Conservation (phyloP, 495 filamentous ascomycete species). For the Astrothelium macrocarpum region DNA sequence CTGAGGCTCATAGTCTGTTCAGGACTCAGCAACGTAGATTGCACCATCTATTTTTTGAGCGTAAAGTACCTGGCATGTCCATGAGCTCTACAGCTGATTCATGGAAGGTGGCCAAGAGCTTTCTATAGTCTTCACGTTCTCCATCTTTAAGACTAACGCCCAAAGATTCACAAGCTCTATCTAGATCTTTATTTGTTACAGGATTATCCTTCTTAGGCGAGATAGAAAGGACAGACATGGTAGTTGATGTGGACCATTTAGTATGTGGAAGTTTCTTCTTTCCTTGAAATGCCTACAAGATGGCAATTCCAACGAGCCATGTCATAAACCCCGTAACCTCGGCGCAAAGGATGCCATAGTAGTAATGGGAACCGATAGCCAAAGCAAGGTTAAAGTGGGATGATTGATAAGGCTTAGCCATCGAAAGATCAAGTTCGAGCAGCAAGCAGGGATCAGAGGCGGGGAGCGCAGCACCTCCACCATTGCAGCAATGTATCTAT, state of each 20-base stretch:
- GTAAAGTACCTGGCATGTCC: conserved; percentile 12
- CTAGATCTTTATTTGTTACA: conserved; percentile 19
- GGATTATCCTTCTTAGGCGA: conserved; percentile 17
- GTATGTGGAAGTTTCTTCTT: not conserved
- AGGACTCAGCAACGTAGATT: not conserved
- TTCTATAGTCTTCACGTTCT: conserved; percentile 26
- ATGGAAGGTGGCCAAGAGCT: conserved; percentile 28
- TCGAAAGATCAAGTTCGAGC: not conserved
- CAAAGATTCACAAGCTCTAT: conserved; percentile 16
- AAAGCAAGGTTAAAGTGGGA: not conserved
- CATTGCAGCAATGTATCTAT: not conserved
- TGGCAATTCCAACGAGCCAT: not conserved
- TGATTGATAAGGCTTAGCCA: not conserved
- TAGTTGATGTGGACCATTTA: not conserved
- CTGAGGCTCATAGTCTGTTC: conserved; percentile 20
- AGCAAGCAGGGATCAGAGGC: not conserved
- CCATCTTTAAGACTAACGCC: conserved; percentile 23
- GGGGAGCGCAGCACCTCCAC: not conserved
- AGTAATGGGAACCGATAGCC: not conserved
- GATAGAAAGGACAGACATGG: conserved; percentile 11
- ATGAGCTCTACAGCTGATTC: conserved; percentile 26
- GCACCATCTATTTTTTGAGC: not conserved
- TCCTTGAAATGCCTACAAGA: not conserved
- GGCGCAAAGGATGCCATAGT: not conserved
- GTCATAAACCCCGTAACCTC: not conserved